Base-by-base conservation (phyloP, 108 stramenopile genomes). In the Cyclotella choctawhatcheeana region DNA sequence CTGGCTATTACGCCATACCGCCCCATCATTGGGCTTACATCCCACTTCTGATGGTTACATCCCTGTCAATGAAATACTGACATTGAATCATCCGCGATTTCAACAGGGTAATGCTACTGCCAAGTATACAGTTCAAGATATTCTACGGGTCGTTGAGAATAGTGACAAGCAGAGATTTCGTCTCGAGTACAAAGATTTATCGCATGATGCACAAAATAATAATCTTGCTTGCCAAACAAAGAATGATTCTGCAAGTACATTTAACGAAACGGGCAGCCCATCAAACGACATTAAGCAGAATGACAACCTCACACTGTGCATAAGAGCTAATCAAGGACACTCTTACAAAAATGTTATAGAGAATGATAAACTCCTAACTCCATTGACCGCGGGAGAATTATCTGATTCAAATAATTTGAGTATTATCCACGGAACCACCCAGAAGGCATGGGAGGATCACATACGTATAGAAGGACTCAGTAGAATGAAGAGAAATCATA, bases 301-400 rank as follows among this genome's bases (percentile, higher is more conserved):
- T 29, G 20, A 52, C 20, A 51, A 75, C 20, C 34, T 10, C 45
- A 67, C 88, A 18, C 65, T 88, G 13, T 94, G 88, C 69, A 94
- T 94, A 58, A 87, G 93, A 37, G 93, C 93, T 37, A 91, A 91
- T 72, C 93, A 94, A 75, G 93, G 93, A 0, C 93, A 94, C 66
- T 89, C 90, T 7, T 74, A 91, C 33, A 37, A 60, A 26, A 44
- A 71, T 18, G 27, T 45, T 2, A 80, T 94, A 32, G 62, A 85
- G 67, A 77, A 84, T 1, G 68, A 89, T 30, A 45, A 70, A 60
- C 67, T 94, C 0, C 64, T 94, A 24, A 81, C 66, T 12, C 72
- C 66, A 34, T 50, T 94, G 0, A 35, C 85, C 1, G 56, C 78
- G 2, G 84, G 83, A 16, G 85, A 88, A 61, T 63, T 91, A 65